phyloP scores from a whole-genome alignment of 2,329 filamentous ascomycete species.

The Penicillium sp. region DNA sequence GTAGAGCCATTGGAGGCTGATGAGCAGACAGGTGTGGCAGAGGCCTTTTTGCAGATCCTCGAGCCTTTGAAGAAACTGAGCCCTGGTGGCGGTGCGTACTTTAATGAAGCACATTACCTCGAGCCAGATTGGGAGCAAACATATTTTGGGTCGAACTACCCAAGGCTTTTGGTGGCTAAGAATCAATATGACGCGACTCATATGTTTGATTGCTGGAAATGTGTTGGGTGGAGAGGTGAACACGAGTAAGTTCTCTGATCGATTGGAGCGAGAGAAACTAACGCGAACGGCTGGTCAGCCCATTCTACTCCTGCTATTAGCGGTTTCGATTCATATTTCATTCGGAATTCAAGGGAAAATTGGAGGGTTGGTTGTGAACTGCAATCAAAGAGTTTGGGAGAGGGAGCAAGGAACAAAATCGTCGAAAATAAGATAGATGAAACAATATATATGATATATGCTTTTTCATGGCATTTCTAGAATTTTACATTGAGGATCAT shows the following conservation, averaged over 20 bases:
- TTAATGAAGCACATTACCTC: slow-evolving; percentile 20
- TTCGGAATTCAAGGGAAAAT: neutral
- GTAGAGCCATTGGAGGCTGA: neutral
- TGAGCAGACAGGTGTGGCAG: neutral
- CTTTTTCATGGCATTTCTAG: neutral
- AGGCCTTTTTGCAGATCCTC: slow-evolving; percentile 5
- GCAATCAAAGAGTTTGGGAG: neutral
- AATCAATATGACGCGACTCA: slow-evolving; percentile 28
- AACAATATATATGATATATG: neutral
- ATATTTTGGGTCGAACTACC: slow-evolving; percentile 28
- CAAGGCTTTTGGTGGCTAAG: slow-evolving; percentile 27
- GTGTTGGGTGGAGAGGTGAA: slow-evolving; percentile 18
- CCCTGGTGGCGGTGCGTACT: slow-evolving; percentile 18
- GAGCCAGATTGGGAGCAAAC: slow-evolving; percentile 24
- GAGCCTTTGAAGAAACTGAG: slow-evolving; percentile 21
- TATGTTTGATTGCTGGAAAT: slow-evolving; percentile 16
- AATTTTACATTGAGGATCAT: neutral
- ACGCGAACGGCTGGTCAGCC: neutral
- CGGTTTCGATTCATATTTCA: neutral
- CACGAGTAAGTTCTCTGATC: slow-evolving; percentile 8
- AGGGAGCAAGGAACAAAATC: neutral
- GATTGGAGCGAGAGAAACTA: neutral
- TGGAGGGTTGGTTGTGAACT: neutral
- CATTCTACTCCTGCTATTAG: slow-evolving; percentile 8
- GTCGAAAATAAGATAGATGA: neutral